phyloP scores from a whole-genome alignment of 208 protist species.

The Acanthamoeba castellanii region DNA sequence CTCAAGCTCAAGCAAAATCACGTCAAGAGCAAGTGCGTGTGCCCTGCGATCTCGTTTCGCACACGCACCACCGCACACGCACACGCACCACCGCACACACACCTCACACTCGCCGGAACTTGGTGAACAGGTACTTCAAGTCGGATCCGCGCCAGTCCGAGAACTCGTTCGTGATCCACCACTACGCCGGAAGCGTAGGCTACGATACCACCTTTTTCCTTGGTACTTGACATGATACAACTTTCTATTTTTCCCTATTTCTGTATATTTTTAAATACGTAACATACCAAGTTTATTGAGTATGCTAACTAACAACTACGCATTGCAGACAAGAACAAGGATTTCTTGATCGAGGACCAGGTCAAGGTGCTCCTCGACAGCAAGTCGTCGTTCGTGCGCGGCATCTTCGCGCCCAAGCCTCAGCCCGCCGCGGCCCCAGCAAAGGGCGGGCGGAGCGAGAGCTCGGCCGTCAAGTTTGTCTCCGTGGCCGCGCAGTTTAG shows the following conservation, averaged over 20 bases:
- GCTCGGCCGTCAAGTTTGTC: constrained; percentile 66
- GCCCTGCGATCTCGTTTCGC: constrained; percentile 80
- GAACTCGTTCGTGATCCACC: constrained; percentile 16
- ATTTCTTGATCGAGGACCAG: constrained; percentile 82
- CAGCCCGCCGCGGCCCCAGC: neutral
- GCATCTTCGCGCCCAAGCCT: constrained; percentile 15
- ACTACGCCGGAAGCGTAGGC: constrained; percentile 71
- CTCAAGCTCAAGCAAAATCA: constrained; percentile 74
- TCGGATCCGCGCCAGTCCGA: constrained; percentile 68
- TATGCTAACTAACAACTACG: neutral
- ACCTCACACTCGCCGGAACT: too few species aligned
- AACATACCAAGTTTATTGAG: too few species aligned
- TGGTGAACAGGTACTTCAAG: neutral
- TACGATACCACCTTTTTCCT: constrained; percentile 86
- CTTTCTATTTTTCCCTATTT: constrained; percentile 79
- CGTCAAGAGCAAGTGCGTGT: constrained; percentile 70
- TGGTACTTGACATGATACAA: constrained; percentile 80
- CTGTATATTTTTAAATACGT: constrained; percentile 81
- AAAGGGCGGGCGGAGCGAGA: neutral
- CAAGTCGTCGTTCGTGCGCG: constrained; percentile 41
- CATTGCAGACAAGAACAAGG: constrained; percentile 82
- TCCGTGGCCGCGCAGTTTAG: constrained; percentile 61
- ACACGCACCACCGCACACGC: constrained; percentile 86
- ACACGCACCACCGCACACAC: too few species aligned
- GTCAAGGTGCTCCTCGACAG: constrained; percentile 70